phyloP scores from a whole-genome alignment of 768 basidiomycete species.

The Tricholoma sp. region DNA sequence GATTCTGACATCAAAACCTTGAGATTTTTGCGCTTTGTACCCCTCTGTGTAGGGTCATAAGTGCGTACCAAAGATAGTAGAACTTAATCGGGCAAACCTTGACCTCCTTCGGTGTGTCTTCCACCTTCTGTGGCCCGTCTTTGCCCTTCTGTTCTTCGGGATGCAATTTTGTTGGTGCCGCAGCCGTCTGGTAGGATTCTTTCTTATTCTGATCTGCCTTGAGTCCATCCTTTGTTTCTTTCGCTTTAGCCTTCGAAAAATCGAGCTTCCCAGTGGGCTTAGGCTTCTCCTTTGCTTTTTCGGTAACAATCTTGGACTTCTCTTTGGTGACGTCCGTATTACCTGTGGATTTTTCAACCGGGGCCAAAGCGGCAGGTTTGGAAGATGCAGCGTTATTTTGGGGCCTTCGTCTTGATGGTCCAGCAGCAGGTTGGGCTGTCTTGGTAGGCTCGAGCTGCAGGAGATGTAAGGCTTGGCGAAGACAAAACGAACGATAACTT shows the following conservation, averaged over 20 bases:
- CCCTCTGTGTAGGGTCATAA: slow-evolving; percentile 22
- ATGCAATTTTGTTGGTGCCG: slow-evolving; percentile 3
- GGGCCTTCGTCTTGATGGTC: slow-evolving; percentile 34
- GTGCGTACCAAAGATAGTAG: neutral
- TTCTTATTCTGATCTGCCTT: slow-evolving; percentile 11
- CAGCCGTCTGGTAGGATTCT: neutral
- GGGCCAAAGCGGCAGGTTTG: slow-evolving; percentile 10
- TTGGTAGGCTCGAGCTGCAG: slow-evolving; percentile 7
- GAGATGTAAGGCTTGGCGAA: neutral
- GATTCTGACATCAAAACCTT: slow-evolving; percentile 21
- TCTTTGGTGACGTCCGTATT: slow-evolving; percentile 7
- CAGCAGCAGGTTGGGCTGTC: slow-evolving; percentile 35
- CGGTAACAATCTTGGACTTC: slow-evolving; percentile 2
- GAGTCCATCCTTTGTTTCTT: slow-evolving; percentile 1
- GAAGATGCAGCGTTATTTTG: slow-evolving; percentile 5
- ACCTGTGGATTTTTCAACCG: slow-evolving; percentile 9
- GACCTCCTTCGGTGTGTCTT: neutral
- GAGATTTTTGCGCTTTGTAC: slow-evolving; percentile 42
- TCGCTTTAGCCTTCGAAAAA: slow-evolving; percentile 17
- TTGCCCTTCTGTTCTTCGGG: slow-evolving; percentile 12
- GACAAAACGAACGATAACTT: neutral
- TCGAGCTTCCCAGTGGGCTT: slow-evolving; percentile 16
- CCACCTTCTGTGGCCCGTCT: slow-evolving; percentile 11
- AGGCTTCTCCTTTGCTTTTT: slow-evolving; percentile 11
- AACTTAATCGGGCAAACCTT: slow-evolving; percentile 5